Evolutionary conservation across 139 green algal genomes (phyloP), one percentile per base, ranked within the genome.

Genomic region (Chlorella vulgaris): DNA sequence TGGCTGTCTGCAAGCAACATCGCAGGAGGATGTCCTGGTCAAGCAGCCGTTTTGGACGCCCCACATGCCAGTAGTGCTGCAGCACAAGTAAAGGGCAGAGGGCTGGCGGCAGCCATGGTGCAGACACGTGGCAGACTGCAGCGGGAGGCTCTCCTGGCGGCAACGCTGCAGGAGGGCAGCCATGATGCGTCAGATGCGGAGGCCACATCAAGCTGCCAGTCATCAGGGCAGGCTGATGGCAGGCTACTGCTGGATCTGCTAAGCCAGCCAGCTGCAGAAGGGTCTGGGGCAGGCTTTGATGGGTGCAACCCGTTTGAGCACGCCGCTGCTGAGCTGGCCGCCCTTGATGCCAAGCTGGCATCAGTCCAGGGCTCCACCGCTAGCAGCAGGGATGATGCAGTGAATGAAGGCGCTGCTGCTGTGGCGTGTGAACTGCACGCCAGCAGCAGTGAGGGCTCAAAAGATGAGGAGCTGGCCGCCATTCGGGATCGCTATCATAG

Each of bases 321-420:
- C 0, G 31, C 2, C 1, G 31, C 36, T 21, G 31, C 4, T 1
- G 33, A 78, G 43, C 71, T 78, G 33, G 71, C 22, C 4, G 71
- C 50, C 24, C 31, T 78, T 42, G 71, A 78, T n/a, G 50, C 71
- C 2, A 43, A 65, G 47, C 50, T 78, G 47, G 71, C 33, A 2
- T 21, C 35, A 1, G 47, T 78, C 47, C 10, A 2, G 21, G 40
- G 50, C 50, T 2, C 29, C 29, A 22, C 33, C 22, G 6, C 21
- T 8, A 1, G 22, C 62, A 5, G 31, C n/a, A 50, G 71, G n/a
- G 15, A 13, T 22, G 7, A 2, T 26, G 28, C 35, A 24, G 35
- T 21, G n/a, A n/a, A n/a, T n/a, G n/a, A n/a, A n/a, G n/a, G n/a
- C n/a, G n/a, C n/a, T n/a, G 62, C 62, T 39, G 39, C 65, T 18